Evolutionary conservation across 345 rosid genomes (phyloP).

Genomic region (Boechera divaricarpa): DNA sequence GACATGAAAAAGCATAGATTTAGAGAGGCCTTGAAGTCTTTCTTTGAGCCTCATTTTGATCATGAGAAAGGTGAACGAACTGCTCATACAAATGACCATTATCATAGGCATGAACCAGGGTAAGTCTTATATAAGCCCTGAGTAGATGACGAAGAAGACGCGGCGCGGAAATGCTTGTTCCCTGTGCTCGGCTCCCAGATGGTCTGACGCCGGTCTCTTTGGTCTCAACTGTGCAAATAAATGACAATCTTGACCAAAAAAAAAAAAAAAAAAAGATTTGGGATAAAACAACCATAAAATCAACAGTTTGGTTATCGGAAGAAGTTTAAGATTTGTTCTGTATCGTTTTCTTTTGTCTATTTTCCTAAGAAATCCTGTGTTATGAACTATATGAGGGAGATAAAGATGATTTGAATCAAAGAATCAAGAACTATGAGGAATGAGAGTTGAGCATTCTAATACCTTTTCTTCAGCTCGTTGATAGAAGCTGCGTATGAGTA

Average conservation of each 20-base stretch:
- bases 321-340: background rate
- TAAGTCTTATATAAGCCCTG: slow-evolving; percentile 24
- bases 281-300: background rate
- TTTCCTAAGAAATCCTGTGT: background rate
- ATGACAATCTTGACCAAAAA: background rate
- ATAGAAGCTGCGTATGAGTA: too few species aligned
- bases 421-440: background rate
- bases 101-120: background rate
- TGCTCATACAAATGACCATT: slow-evolving; percentile 23
- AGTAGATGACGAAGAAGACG: slow-evolving; percentile 8
- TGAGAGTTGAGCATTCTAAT: too few species aligned
- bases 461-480: too few species aligned
- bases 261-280: background rate
- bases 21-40: slow-evolving; percentile 77
- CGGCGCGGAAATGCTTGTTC: slow-evolving; percentile 73
- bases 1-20: slow-evolving; percentile 68
- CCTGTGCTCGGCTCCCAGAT: too few species aligned
- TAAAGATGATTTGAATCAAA: background rate
- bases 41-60: slow-evolving; percentile 76
- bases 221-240: too few species aligned
- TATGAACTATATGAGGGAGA: background rate
- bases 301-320: background rate
- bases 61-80: slow-evolving; percentile 67
- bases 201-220: too few species aligned
- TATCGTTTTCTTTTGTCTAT: background rate